phyloP scores from a whole-genome alignment of 176 grass and related monocot genomes.

The Puya raimondii region DNA sequence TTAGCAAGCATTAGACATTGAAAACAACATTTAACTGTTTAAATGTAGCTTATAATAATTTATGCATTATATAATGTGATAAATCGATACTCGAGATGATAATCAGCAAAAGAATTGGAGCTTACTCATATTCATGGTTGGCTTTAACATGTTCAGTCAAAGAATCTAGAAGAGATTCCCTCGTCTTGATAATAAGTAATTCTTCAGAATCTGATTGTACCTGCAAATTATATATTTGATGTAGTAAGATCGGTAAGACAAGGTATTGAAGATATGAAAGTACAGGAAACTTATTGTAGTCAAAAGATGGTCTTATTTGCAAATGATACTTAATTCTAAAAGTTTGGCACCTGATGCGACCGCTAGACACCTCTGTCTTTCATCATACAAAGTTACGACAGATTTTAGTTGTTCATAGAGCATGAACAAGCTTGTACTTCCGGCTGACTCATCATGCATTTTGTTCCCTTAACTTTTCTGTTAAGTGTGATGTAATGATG shows the following conservation, averaged over 20 bases:
- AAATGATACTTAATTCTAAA: too few species aligned
- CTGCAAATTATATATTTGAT: conserved; percentile 21
- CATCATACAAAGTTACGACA: background rate
- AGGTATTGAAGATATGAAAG: background rate
- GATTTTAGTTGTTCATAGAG: background rate
- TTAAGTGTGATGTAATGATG: background rate
- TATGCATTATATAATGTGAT: background rate
- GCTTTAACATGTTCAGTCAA: conserved; percentile 81
- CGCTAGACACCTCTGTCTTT: background rate
- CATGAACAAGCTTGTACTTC: background rate
- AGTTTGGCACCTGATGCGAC: too few species aligned
- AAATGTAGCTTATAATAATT: background rate
- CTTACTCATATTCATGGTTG: conserved; percentile 96
- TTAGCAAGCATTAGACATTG: conserved; percentile 5
- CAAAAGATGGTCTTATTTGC: too few species aligned
- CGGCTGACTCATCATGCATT: background rate
- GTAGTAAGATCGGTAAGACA: background rate
- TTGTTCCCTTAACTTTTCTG: background rate
- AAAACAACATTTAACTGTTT: background rate
- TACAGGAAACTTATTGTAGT: background rate
- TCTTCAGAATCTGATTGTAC: conserved; percentile 83
- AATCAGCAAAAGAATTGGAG: background rate
- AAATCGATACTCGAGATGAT: background rate
- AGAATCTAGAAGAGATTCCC: conserved; percentile 69
- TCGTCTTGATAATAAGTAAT: conserved; percentile 88